phyloP scores from a whole-genome alignment of 257 asterid genomes.

The Lavandula angustifolia region DNA sequence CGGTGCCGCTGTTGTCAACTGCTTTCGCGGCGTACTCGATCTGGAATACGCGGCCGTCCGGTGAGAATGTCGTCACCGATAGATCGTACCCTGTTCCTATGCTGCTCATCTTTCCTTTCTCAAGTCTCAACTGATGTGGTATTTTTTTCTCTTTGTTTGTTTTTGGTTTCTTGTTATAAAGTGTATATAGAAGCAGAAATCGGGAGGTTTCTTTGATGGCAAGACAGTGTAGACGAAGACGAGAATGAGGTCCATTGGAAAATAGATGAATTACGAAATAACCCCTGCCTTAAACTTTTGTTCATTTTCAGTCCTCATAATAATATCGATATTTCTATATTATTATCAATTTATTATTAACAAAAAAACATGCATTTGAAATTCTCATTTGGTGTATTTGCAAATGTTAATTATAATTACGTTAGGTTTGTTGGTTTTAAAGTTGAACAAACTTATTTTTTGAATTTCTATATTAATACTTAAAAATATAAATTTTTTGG shows the following conservation, averaged over 20 bases:
- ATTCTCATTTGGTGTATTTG: too few species aligned
- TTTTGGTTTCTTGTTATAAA: neutral
- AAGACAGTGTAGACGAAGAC: conserved; percentile 37
- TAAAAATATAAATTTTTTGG: too few species aligned
- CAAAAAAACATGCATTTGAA: too few species aligned
- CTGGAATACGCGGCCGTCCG: conserved; percentile 92
- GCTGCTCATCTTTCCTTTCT: conserved; percentile 57
- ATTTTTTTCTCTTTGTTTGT: neutral
- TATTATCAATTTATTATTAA: too few species aligned
- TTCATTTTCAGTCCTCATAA: too few species aligned
- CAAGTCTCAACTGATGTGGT: conserved; percentile 7
- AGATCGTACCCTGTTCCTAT: conserved; percentile 90
- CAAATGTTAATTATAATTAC: too few species aligned
- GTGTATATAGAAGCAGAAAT: neutral
- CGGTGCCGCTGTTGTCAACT: conserved; percentile 87
- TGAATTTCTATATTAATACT: too few species aligned
- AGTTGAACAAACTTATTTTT: too few species aligned
- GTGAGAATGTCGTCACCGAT: conserved; percentile 82
- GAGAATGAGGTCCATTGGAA: neutral
- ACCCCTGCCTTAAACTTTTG: neutral
- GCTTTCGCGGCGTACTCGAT: conserved; percentile 92
- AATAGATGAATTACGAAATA: neutral
- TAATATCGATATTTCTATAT: too few species aligned
- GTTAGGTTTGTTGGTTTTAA: too few species aligned
- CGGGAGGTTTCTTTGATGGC: conserved; percentile 47